Percentiles rank a stretch among this genome's conserved stretches.
Evolutionary conservation across 225 moss, liverwort and hornwort genomes (phyloP).

Genomic region (Bryum argenteum): DNA sequence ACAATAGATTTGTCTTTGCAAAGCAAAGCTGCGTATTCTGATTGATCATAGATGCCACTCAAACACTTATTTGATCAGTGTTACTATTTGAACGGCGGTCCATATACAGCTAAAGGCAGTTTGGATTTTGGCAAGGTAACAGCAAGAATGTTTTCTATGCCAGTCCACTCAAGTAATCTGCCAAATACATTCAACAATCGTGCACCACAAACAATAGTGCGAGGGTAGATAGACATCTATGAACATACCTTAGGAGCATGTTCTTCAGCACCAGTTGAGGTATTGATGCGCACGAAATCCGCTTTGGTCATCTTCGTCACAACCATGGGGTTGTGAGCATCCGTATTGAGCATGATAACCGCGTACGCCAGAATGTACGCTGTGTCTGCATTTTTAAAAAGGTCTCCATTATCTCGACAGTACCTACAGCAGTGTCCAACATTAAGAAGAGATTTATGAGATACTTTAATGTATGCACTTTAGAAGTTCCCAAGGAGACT

Average conservation of each 20-base stretch:
- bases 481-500: not conserved
- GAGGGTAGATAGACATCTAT: not conserved
- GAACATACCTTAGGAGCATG: constrained; percentile 66
- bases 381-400: constrained; percentile 92
- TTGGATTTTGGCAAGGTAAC: not conserved
- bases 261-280: constrained; percentile 76
- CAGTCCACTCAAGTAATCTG: not conserved
- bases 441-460: not conserved
- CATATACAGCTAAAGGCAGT: not conserved
- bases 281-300: constrained; percentile 90
- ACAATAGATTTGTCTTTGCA: no score
- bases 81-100: constrained; percentile 16
- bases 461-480: not conserved
- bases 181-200: not conserved
- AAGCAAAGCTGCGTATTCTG: no score
- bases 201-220: not conserved
- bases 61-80: constrained; percentile 20
- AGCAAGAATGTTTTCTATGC: constrained; percentile 7
- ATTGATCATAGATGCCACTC: no score
- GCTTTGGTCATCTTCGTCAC: constrained; percentile 94
- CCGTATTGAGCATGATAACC: constrained; percentile 96
- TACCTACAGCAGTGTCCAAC: constrained; percentile 51
- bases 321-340: constrained; percentile 95
- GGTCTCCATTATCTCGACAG: constrained; percentile 83
- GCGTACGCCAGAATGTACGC: constrained; percentile 95